These are phyloP conservation scores for Scutellaria galericulata DNA, from an alignment of 257 asterid species.

Conservation along the genomic window DNA sequence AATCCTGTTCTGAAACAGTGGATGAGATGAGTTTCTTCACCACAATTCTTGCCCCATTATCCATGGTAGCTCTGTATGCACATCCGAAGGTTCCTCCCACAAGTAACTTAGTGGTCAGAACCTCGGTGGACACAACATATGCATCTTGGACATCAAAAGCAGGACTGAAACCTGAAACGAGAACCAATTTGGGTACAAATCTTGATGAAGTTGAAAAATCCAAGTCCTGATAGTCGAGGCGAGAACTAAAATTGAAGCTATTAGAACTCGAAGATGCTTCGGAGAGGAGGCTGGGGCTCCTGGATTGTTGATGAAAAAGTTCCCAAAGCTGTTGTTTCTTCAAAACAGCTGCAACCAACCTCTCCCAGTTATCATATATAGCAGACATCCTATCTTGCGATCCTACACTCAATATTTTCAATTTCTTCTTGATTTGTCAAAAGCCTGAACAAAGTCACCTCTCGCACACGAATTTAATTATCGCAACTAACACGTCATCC, in stretches of 20 bases:
- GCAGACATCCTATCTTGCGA: slow-evolving; percentile 22
- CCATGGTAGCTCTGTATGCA: background rate
- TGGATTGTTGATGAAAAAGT: slow-evolving; percentile 34
- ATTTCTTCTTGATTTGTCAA: no score
- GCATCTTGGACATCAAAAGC: slow-evolving; percentile 7
- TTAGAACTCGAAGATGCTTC: slow-evolving; percentile 33
- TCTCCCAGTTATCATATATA: slow-evolving; percentile 41
- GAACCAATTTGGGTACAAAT: slow-evolving; percentile 23
- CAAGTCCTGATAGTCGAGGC: background rate
- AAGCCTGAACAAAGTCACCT: no score
- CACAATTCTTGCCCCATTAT: slow-evolving; percentile 21
- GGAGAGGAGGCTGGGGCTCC: slow-evolving; percentile 41
- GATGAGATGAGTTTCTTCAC: slow-evolving; percentile 22
- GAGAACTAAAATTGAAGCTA: slow-evolving; percentile 13
- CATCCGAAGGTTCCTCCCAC: slow-evolving; percentile 31
- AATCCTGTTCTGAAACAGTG: slow-evolving; percentile 20
- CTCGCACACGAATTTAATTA: no score
- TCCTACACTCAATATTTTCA: no score
- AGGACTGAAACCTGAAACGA: slow-evolving; percentile 13
- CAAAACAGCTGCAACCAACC: slow-evolving; percentile 36
- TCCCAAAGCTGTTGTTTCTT: slow-evolving; percentile 40
- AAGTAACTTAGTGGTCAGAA: slow-evolving; percentile 5
- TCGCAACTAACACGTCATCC: no score
- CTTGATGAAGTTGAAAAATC: background rate
- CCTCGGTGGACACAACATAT: background rate